phyloP scores from a whole-genome alignment of 2,329 filamentous ascomycete species.

The Claviceps sp. region DNA sequence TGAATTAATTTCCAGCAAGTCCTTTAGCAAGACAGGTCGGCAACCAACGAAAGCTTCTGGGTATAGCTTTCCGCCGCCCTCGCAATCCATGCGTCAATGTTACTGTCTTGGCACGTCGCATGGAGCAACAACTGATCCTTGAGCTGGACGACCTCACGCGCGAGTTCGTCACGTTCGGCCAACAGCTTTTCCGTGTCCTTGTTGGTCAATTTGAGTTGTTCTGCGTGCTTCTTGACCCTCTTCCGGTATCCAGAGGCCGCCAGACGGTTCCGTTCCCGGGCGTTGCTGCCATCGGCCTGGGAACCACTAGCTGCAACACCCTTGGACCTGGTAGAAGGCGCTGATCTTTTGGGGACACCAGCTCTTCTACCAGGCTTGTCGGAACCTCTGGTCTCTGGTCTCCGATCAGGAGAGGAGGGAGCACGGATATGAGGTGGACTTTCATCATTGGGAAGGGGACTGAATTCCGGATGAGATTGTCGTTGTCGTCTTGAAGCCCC shows the following conservation, averaged over 20 bases:
- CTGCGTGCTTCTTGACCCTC: neutral
- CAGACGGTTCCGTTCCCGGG: slow-evolving; percentile 3
- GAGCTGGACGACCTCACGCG: slow-evolving; percentile 1
- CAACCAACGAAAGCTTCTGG: neutral
- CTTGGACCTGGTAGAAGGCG: neutral
- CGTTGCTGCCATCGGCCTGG: neutral
- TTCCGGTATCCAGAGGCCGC: slow-evolving; percentile 3
- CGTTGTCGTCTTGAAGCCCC: no score
- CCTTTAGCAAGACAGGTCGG: neutral
- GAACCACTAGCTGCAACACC: no score
- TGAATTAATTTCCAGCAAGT: neutral
- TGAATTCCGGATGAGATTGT: no score
- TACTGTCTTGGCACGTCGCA: neutral
- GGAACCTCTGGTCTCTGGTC: no score
- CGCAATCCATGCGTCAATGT: slow-evolving; percentile 2
- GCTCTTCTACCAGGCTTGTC: no score
- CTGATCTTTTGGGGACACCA: no score
- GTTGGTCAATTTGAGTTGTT: neutral
- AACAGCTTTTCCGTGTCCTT: neutral
- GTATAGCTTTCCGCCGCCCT: neutral
- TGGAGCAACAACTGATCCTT: slow-evolving; percentile 4
- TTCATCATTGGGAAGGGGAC: no score
- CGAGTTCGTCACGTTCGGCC: neutral
- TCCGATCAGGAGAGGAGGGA: no score
- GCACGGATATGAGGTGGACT: no score